Evolutionary conservation across 106 monocot species (phyloP).

Genomic region (Dioscorea dumetorum): DNA sequence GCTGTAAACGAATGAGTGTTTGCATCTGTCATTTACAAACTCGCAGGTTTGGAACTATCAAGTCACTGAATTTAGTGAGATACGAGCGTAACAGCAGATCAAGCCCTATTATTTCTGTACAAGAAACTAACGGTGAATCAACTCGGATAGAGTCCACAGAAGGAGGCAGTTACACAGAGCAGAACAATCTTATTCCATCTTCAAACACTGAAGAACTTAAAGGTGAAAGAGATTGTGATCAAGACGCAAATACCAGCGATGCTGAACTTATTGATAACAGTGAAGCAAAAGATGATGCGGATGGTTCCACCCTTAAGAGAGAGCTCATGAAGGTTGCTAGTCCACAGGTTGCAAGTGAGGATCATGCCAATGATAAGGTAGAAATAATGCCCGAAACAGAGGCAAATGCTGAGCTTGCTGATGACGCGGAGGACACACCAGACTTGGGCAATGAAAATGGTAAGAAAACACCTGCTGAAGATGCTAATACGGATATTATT

Average conservation of each 20-base stretch:
- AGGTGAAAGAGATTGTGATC: slow-evolving; percentile 7
- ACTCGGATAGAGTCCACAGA: background rate
- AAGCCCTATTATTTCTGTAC: slow-evolving; percentile 2
- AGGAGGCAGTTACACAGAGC: slow-evolving; percentile 1
- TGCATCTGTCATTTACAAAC: background rate
- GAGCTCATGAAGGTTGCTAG: background rate
- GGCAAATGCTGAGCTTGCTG: background rate
- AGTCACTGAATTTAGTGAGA: slow-evolving; percentile 59
- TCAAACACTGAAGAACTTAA: slow-evolving; percentile 2
- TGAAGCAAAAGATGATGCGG: background rate
- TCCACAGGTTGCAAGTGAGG: background rate
- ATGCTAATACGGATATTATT: background rate
- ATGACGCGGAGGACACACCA: background rate
- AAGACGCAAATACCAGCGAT: background rate
- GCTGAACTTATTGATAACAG: background rate
- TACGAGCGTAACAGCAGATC: background rate
- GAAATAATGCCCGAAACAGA: slow-evolving; percentile 1
- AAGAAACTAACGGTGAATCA: background rate
- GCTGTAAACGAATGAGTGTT: background rate
- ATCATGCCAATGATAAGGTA: background rate
- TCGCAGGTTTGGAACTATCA: slow-evolving; percentile 85
- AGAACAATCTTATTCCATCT: background rate
- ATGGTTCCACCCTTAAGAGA: background rate
- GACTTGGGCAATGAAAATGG: background rate
- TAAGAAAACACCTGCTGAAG: background rate